Evolutionary conservation across 352 stramenopile genomes (phyloP).

Genomic region (Globisporangium radiosum): DNA sequence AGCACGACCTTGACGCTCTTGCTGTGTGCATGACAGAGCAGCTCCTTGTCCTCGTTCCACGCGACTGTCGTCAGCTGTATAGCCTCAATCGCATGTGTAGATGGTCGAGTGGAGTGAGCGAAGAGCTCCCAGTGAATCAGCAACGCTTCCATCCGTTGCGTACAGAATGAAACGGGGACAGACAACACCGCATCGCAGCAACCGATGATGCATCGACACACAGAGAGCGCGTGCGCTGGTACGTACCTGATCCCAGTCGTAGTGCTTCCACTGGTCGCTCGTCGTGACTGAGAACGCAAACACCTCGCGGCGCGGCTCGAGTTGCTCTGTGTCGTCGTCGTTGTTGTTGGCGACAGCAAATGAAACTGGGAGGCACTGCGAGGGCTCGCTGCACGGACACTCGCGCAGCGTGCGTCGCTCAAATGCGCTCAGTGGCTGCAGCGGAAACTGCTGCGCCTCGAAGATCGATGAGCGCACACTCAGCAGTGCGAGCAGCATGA

Average conservation of each 20-base stretch:
- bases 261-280: constrained; percentile 62
- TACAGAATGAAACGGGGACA: too few species aligned
- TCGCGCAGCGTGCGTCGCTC: constrained; percentile 24
- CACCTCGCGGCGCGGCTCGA: constrained; percentile 23
- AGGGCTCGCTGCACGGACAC: constrained; percentile 40
- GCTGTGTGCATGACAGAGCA: constrained; percentile 75
- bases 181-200: too few species aligned
- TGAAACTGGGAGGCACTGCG: constrained; percentile 53
- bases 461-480: constrained; percentile 13
- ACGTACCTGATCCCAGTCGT: constrained; percentile 62
- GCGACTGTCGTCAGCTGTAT: constrained; percentile 66
- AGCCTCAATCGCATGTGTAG: neutral
- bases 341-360: constrained; percentile 4
- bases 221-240: neutral
- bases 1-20: constrained; percentile 76
- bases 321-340: constrained; percentile 13
- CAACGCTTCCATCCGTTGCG: too few species aligned
- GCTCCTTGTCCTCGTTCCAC: constrained; percentile 77
- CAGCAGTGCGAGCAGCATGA: constrained; percentile 6
- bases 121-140: too few species aligned
- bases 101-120: neutral
- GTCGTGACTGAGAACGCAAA: constrained; percentile 72
- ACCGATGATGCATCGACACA: neutral
- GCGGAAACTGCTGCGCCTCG: constrained; percentile 8
- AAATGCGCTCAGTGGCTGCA: constrained; percentile 20